phyloP scores from a whole-genome alignment of 2,329 filamentous ascomycete species.

The Diaporthe sp. region DNA sequence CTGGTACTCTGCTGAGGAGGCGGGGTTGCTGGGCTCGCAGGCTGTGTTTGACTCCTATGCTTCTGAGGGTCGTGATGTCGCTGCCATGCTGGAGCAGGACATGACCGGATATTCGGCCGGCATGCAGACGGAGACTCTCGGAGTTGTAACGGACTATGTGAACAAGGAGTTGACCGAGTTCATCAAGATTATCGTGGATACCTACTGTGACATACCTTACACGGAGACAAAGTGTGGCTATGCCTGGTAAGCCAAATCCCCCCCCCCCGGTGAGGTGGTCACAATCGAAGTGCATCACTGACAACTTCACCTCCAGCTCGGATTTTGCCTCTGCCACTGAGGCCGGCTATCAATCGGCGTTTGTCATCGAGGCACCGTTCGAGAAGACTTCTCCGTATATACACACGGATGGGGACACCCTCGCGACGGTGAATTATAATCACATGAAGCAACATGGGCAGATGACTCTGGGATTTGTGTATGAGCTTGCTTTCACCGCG shows the following conservation, averaged over 20 bases:
- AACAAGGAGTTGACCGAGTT: conserved; percentile 49
- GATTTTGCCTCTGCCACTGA: conserved; percentile 6
- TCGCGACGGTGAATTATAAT: conserved; percentile 11
- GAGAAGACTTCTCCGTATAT: conserved; percentile 20
- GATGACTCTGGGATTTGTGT: conserved; percentile 8
- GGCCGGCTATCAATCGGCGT: not conserved
- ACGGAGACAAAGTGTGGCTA: conserved; percentile 91
- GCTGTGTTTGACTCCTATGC: conserved; percentile 53
- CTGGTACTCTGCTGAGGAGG: conserved; percentile 65
- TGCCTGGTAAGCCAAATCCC: conserved; percentile 81
- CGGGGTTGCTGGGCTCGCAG: conserved; percentile 79
- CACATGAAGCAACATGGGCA: conserved; percentile 11
- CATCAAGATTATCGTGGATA: conserved; percentile 48
- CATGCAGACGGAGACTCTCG: conserved; percentile 45
- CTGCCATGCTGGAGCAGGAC: conserved; percentile 56
- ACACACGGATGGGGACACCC: not conserved
- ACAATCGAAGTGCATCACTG: not conserved
- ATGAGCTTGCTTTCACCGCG: conserved; percentile 13
- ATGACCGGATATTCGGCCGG: conserved; percentile 53
- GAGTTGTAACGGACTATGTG: conserved; percentile 53
- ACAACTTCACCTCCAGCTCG: not conserved
- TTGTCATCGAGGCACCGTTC: conserved; percentile 13
- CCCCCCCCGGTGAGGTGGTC: conserved; percentile 38
- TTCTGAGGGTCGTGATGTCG: conserved; percentile 45
- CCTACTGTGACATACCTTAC: conserved; percentile 62